These are phyloP conservation scores for Suzukiozyma palmioleophila DNA, from an alignment of 1,139 yeast genomes.

Conservation along the genomic window DNA sequence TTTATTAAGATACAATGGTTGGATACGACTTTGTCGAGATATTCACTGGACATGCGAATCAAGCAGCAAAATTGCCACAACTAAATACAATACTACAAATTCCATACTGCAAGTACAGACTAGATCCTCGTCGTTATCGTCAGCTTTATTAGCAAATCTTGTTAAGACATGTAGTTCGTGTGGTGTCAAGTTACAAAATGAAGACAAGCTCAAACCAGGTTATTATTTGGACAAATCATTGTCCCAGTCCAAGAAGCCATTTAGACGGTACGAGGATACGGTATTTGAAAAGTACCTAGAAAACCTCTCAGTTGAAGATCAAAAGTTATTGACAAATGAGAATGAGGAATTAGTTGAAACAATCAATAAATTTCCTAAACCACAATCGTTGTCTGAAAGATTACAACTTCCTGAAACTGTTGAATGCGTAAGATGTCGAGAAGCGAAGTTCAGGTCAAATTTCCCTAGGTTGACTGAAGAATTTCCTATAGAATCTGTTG, in stretches of 20 bases:
- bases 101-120: no score
- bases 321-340: conserved; percentile 19
- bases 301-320: conserved; percentile 22
- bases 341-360: conserved; percentile 4
- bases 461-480: conserved; percentile 24
- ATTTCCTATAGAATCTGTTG: conserved; percentile 31
- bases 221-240: conserved; percentile 25
- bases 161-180: conserved; percentile 38
- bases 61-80: no score
- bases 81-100: no score
- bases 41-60: no score
- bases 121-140: not conserved
- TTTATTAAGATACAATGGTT: no score
- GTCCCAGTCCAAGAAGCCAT: conserved; percentile 6
- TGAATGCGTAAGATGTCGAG: conserved; percentile 55
- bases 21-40: no score
- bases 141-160: conserved; percentile 5
- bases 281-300: conserved; percentile 18
- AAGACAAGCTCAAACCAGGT: conserved; percentile 33
- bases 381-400: conserved; percentile 1
- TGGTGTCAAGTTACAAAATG: conserved; percentile 48
- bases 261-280: conserved; percentile 16
- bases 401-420: conserved; percentile 7
- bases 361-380: conserved; percentile 4
- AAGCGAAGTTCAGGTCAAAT: conserved; percentile 42